Evolutionary conservation across 2,329 filamentous ascomycete species (phyloP).

Genomic region (Fusarium citri): DNA sequence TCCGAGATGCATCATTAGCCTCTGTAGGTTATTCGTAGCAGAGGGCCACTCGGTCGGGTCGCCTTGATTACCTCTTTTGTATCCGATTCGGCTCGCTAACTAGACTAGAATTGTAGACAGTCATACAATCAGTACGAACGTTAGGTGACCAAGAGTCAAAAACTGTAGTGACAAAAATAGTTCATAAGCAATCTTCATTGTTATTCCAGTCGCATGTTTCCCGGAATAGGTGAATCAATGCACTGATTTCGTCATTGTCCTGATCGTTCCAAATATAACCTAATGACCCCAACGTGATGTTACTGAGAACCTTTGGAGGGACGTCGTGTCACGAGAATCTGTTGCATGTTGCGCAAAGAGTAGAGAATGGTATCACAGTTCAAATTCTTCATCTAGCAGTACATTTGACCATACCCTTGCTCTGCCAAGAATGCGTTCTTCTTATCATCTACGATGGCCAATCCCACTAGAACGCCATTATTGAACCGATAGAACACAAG

Average conservation of each 20-base stretch:
- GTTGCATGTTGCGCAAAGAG: neutral
- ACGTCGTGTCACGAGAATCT: neutral
- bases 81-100: slow-evolving; percentile 13
- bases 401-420: neutral
- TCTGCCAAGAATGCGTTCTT: slow-evolving; percentile 18
- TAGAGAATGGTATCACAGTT: slow-evolving; percentile 13
- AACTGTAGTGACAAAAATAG: neutral
- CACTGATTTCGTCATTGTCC: neutral
- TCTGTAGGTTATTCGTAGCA: slow-evolving; percentile 2
- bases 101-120: neutral
- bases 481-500: neutral
- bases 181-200: neutral
- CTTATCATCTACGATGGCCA: slow-evolving; percentile 19
- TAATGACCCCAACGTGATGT: neutral
- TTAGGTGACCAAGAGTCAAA: neutral
- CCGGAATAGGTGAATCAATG: neutral
- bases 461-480: slow-evolving; percentile 30
- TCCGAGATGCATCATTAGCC: slow-evolving; percentile 23
- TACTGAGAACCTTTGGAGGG: neutral
- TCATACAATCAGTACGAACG: neutral
- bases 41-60: slow-evolving; percentile 12
- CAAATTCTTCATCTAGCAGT: slow-evolving; percentile 9
- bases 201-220: neutral
- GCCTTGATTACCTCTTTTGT: slow-evolving; percentile 29
- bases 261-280: neutral